phyloP scores from a whole-genome alignment of 2,329 filamentous ascomycete species.

The Nothophaeocryptopus gaeumannii region DNA sequence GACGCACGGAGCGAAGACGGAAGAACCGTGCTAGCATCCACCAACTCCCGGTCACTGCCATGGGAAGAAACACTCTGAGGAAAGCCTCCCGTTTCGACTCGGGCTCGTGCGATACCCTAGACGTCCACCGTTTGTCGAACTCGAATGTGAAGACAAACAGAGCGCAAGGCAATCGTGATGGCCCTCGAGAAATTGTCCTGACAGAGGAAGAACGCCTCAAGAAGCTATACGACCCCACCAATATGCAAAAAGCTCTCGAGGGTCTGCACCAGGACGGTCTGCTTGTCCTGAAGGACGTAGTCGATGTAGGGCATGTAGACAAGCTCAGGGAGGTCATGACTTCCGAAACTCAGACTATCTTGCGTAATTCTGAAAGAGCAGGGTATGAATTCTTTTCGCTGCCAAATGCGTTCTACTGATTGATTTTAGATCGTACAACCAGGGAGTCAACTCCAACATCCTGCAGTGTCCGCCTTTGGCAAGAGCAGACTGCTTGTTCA shows the following conservation, averaged over 20 bases:
- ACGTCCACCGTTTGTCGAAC: too few species aligned
- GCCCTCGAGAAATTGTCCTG: conserved; percentile 2
- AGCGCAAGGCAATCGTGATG: neutral
- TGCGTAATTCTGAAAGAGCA: conserved; percentile 29
- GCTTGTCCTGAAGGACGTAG: conserved; percentile 39
- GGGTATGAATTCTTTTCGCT: neutral
- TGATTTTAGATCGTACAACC: conserved; percentile 30
- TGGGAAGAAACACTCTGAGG: too few species aligned
- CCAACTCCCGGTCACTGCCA: too few species aligned
- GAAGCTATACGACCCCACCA: neutral
- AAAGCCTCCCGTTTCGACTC: too few species aligned
- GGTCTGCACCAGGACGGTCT: conserved; percentile 26
- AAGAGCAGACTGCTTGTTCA: conserved; percentile 33
- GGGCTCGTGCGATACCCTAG: too few species aligned
- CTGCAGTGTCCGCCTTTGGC: conserved; percentile 40
- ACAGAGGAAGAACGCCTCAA: neutral
- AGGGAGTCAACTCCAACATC: conserved; percentile 41
- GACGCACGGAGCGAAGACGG: too few species aligned
- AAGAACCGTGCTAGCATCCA: too few species aligned
- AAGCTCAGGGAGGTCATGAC: conserved; percentile 37
- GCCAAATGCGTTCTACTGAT: too few species aligned
- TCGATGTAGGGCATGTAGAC: conserved; percentile 37
- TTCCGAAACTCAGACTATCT: conserved; percentile 35
- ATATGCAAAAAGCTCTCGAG: conserved; percentile 17
- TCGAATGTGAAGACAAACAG: too few species aligned